Evolutionary conservation across 139 green algal species (phyloP).

Genomic region (Spirogloea muscicola): DNA sequence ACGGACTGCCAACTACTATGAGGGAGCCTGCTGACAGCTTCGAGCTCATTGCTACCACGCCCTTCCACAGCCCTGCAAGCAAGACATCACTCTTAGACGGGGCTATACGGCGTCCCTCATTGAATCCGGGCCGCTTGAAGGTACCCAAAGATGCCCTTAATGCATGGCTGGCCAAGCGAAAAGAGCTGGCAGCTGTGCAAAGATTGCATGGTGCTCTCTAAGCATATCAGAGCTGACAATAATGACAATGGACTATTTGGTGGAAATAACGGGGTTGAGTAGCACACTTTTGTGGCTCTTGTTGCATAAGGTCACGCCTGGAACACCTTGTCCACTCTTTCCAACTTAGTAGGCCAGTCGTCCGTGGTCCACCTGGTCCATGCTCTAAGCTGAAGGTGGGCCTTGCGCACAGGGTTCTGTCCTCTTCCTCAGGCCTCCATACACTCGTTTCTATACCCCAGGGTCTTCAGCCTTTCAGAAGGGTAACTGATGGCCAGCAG

Average conservation of each 20-base stretch:
- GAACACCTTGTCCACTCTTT: not conserved
- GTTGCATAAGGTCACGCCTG: not conserved
- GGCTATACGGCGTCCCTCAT: not conserved
- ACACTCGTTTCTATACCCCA: no score
- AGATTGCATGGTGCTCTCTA: not conserved
- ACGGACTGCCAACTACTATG: not conserved
- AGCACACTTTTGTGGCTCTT: not conserved
- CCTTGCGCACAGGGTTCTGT: no score
- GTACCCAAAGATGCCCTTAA: constrained; percentile 1
- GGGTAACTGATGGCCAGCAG: no score
- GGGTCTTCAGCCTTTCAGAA: no score
- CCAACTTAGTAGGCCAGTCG: no score
- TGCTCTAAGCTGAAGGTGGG: no score
- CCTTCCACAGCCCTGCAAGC: no score
- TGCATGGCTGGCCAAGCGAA: not conserved
- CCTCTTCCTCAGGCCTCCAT: no score
- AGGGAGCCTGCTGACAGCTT: no score
- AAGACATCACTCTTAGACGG: no score
- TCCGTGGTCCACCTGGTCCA: no score
- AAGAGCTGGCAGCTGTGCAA: not conserved
- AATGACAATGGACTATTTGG: not conserved
- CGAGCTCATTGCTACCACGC: no score
- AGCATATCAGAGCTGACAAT: not conserved
- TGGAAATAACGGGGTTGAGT: not conserved
- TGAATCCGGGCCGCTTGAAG: not conserved